These are phyloP conservation scores for Microcyclosporella mali DNA, from an alignment of 2,329 filamentous ascomycete genomes.

Conservation along the genomic window DNA sequence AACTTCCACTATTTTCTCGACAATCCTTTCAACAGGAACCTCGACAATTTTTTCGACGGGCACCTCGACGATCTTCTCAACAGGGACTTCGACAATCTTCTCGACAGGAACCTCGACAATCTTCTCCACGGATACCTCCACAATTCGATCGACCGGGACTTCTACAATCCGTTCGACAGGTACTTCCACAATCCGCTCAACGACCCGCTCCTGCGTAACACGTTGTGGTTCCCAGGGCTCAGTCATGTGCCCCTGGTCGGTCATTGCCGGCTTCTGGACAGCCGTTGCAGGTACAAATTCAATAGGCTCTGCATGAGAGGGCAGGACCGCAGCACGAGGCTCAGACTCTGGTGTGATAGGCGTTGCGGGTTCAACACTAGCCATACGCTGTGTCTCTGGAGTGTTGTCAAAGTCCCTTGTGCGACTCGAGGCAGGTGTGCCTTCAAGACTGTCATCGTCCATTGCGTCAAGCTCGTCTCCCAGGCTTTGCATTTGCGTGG, in stretches of 20 bases:
- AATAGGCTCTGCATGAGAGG: not conserved
- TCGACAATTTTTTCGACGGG: slow-evolving; percentile 1
- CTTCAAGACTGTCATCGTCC: slow-evolving; percentile 55
- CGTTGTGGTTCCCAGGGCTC: slow-evolving; percentile 48
- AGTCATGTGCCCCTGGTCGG: slow-evolving; percentile 58
- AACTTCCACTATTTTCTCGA: not conserved
- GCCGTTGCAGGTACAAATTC: slow-evolving; percentile 12
- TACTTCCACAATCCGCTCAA: slow-evolving; percentile 1
- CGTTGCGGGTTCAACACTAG: slow-evolving; percentile 35
- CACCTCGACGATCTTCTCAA: not conserved
- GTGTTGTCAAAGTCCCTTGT: slow-evolving; percentile 10
- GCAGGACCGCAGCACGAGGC: slow-evolving; percentile 3
- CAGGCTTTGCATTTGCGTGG: slow-evolving; percentile 63
- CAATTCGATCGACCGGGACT: slow-evolving; percentile 1
- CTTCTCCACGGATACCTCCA: not conserved
- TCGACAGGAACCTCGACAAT: not conserved
- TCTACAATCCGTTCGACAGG: slow-evolving; percentile 1
- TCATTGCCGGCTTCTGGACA: slow-evolving; percentile 39
- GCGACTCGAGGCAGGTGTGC: slow-evolving; percentile 27
- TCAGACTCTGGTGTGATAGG: slow-evolving; percentile 10
- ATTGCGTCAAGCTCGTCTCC: slow-evolving; percentile 86
- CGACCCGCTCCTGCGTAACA: slow-evolving; percentile 5
- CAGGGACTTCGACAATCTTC: not conserved
- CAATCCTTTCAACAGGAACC: slow-evolving; percentile 1
- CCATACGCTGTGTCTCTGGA: slow-evolving; percentile 19